These are phyloP conservation scores for Puccinia polysora DNA, from an alignment of 1,284 basidiomycete species.

Conservation along the genomic window DNA sequence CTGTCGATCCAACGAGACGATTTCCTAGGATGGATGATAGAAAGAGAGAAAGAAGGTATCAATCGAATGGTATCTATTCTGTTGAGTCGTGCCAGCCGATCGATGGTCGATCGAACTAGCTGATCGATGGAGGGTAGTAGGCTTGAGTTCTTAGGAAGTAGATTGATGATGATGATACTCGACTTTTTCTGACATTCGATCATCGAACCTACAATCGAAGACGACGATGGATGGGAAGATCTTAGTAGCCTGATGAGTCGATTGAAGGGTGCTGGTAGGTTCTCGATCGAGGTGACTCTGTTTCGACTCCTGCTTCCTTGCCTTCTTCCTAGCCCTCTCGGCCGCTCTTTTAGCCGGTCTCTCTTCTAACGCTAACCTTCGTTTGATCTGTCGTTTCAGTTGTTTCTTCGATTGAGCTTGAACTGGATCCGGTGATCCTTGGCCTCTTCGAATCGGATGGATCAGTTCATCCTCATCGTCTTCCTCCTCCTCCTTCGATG, in stretches of 20 bases:
- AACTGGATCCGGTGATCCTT: neutral
- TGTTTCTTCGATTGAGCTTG: constrained; percentile 31
- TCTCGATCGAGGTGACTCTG: neutral
- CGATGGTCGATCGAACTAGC: too few species aligned
- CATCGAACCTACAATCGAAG: constrained; percentile 88
- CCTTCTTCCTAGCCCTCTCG: constrained; percentile 27
- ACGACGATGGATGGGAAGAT: constrained; percentile 70
- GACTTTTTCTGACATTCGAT: constrained; percentile 88
- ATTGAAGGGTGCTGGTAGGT: neutral
- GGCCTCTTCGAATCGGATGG: neutral
- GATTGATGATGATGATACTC: too few species aligned
- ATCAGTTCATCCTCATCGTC: neutral
- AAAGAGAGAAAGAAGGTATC: too few species aligned
- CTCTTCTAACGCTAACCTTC: neutral
- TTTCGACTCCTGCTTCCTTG: constrained; percentile 2
- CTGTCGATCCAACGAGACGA: constrained; percentile 31
- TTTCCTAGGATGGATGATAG: constrained; percentile 28
- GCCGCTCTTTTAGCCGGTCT: constrained; percentile 27
- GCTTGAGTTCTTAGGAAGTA: too few species aligned
- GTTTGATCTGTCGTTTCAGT: constrained; percentile 16
- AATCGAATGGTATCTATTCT: too few species aligned
- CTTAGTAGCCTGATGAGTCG: neutral
- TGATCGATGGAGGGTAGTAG: too few species aligned
- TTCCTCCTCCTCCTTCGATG: neutral
- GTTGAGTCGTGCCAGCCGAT: too few species aligned